A percentile compares a stretch with the other conserved stretches of the same genome.
phyloP scores from a whole-genome alignment of 768 basidiomycete species.

The Boletus sp. region DNA sequence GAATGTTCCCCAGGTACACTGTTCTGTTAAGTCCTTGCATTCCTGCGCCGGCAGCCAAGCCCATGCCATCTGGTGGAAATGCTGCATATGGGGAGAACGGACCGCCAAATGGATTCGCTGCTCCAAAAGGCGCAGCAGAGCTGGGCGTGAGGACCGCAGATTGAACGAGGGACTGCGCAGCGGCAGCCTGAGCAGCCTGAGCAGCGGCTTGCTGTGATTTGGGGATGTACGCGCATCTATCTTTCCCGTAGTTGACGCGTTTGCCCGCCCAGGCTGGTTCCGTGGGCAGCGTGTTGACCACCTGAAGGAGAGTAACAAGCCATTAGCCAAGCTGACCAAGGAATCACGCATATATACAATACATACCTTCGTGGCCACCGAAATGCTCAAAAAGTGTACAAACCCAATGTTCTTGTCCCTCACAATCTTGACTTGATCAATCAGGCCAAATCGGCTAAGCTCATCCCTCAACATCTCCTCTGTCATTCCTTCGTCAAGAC shows the following conservation, averaged over 20 bases:
- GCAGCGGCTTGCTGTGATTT: conserved; percentile 91
- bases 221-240: conserved; percentile 96
- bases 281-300: conserved; percentile 87
- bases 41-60: conserved; percentile 27
- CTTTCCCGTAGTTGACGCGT: conserved; percentile 97
- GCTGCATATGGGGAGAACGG: conserved; percentile 50
- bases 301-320: conserved; percentile 43
- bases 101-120: conserved; percentile 29
- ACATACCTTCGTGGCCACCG: conserved; percentile 88
- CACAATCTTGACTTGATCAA: conserved; percentile 99
- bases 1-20: conserved; percentile 94
- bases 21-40: conserved; percentile 79
- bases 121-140: conserved; percentile 30
- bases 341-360: neutral
- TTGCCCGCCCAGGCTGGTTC: conserved; percentile 95
- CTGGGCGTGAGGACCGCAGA: conserved; percentile 40
- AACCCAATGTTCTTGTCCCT: conserved; percentile 99
- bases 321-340: neutral
- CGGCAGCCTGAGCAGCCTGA: conserved; percentile 83
- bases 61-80: conserved; percentile 43
- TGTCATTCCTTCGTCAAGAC: conserved; percentile 83
- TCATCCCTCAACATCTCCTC: conserved; percentile 93
- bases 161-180: conserved; percentile 65
- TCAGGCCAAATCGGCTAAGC: conserved; percentile 86
- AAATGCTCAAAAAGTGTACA: conserved; percentile 95